Base-by-base conservation (phyloP, 345 rosid species). In the Punica granatum region DNA sequence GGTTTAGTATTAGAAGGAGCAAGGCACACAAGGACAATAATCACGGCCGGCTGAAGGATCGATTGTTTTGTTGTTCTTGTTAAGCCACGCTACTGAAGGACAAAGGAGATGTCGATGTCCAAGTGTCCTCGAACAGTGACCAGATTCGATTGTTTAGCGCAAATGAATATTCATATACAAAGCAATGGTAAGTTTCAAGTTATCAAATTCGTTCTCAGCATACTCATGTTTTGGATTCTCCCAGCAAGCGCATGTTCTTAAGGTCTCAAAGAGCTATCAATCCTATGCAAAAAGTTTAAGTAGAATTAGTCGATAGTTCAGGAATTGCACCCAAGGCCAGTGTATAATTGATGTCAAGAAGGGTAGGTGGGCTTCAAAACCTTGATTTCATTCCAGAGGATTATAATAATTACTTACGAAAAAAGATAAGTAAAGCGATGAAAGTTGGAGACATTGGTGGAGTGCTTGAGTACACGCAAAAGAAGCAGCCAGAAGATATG, bases 381-480 rank as follows among this genome's bases (percentile, higher is more conserved):
- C 5, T 43, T 43, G 48, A 5, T 43, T 43, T 43, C 5, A 43
- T 43, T 43, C 48, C 48, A 7, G 5, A 43, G 8, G 48, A 43
- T 5, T 43, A 43, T 43, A 8, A 5, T 7, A 43, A 43, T 43
- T 43, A 43, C 5, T 43, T 43, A 5, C 8, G 48, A 43, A 43
- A 43, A 5, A 43, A 43, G 5, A 43, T 8, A 43, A 43, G 48
- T 5, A 5, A 43, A 5, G 48, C 48, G 5, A 5, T 43, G 8
- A 43, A 43, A 54, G 21, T 54, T 54, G 60, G 15, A 15, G 60
- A 54, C 60, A 54, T n/a, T 16, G 60, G 60, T n/a, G 60, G 60
- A 6, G 11, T 54, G 15, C 7, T 54, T 9, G 60, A 54, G 11
- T 54, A 54, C 21, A 54, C 21, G 60, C 60, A 54, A 54, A 54